Percentiles rank a stretch among this genome's conserved stretches.
Evolutionary conservation across 108 stramenopile genomes (phyloP).

Genomic region (Pseudonitzschia multiseries): DNA sequence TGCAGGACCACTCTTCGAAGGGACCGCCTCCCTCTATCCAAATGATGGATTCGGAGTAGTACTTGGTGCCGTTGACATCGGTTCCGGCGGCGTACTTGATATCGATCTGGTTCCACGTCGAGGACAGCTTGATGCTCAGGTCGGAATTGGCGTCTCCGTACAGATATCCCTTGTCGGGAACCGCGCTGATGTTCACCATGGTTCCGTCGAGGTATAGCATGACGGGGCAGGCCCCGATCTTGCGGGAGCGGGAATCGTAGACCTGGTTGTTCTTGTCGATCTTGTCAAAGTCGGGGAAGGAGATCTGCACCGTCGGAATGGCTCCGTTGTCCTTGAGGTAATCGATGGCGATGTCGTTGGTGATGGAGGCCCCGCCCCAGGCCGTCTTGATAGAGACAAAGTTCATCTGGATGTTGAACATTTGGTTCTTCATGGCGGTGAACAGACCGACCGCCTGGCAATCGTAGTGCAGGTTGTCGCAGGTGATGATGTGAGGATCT

Average conservation of each 20-base stretch:
- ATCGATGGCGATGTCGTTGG: neutral
- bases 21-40: conserved; percentile 11
- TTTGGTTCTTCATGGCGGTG: conserved; percentile 17
- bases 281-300: conserved; percentile 10
- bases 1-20: conserved; percentile 1
- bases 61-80: neutral
- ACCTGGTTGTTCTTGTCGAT: neutral
- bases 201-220: conserved; percentile 1
- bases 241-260: neutral
- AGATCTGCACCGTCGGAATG: conserved; percentile 8
- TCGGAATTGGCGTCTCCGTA: conserved; percentile 2
- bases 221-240: neutral
- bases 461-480: conserved; percentile 28
- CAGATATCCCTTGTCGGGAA: neutral
- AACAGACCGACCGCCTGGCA: conserved; percentile 33
- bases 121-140: neutral
- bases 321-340: neutral
- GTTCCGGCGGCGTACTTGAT: neutral
- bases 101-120: conserved; percentile 4
- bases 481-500: conserved; percentile 34
- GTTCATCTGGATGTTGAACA: conserved; percentile 23
- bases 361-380: conserved; percentile 3
- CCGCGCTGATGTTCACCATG: neutral
- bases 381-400: conserved; percentile 13
- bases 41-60: neutral